Base-by-base conservation (phyloP, 2,329 filamentous ascomycete genomes). In the Aspergillaceae sp. region DNA sequence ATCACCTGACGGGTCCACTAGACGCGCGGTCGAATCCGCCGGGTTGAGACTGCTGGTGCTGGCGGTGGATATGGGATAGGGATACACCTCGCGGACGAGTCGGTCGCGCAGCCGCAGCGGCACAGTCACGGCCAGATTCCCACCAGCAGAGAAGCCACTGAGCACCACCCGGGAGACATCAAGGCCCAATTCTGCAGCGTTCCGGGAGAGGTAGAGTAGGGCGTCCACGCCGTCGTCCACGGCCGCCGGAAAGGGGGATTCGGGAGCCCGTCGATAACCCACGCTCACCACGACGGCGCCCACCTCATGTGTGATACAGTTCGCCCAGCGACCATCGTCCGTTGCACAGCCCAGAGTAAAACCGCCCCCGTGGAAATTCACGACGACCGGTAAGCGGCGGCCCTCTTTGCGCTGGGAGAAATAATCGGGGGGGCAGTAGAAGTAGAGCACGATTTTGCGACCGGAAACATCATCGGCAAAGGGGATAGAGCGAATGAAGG, bases 291-390 rank as follows among this genome's bases (percentile, higher is more conserved):
- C 74, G 4, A 83, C 74, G 3, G 79, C 79, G 40, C 71, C 70
- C 9, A 76, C 71, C 47, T 80, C 66, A 2, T 75, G 57, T n/a
- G 80, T 68, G 2, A 82, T 75, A 5, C 71, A 71, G 27, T 69
- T 68, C 37, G 75, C 74, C 79, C 79, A 83, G 47, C 78, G 72
- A 40, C 73, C 72, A 63, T 84, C 80, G 56, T 84, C 80, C 10
- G 74, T 76, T 5, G 79, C 73, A 4, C 68, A 72, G 4, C 80
- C 80, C 4, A 83, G 61, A 0, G 76, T 79, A 60, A 83, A 83
- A 1, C 80, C 80, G 38, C 80, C 80, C 10, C 80, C 79, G 51
- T 83, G 80, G 54, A 82, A 82, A 56, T 82, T 82, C 53, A 83
- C 73, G 2, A 81, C 71, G 3, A 79, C 74, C 0, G 79, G 78